A percentile compares a stretch with the other conserved stretches of the same genome.
Conservation (phyloP, 345 rosid species). For the Melastoma malabathricum region DNA sequence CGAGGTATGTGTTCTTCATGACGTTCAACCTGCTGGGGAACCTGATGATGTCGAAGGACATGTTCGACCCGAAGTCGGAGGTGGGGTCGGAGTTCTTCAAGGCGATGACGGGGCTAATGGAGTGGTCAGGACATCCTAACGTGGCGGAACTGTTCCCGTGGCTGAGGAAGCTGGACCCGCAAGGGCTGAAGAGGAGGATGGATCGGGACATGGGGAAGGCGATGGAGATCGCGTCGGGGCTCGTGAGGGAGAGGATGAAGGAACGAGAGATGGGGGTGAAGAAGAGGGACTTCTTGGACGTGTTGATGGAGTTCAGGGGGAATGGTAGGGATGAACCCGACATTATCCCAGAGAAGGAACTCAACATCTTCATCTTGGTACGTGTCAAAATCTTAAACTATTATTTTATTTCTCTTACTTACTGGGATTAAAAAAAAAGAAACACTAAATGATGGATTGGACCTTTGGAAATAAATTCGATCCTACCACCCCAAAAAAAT, state of each 20-base stretch:
- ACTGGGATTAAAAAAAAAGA: too few relatives aligned
- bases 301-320: conserved; percentile 38
- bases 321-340: conserved; percentile 32
- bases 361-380: conserved; percentile 37
- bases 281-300: conserved; percentile 31
- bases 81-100: conserved; percentile 18
- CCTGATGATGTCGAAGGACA: conserved; percentile 40
- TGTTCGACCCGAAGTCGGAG: conserved; percentile 26
- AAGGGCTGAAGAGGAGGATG: conserved; percentile 36
- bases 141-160: conserved; percentile 32
- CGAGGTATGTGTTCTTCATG: conserved; percentile 24
- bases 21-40: conserved; percentile 39
- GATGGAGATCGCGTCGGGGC: conserved; percentile 22
- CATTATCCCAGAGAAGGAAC: conserved; percentile 18
- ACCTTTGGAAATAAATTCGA: too few relatives aligned
- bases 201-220: conserved; percentile 37
- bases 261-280: conserved; percentile 5
- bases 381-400: neutral
- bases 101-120: conserved; percentile 21
- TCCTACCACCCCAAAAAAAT: too few relatives aligned
- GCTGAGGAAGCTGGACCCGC: conserved; percentile 36
- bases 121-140: conserved; percentile 25
- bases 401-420: neutral
- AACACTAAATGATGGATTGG: too few relatives aligned
- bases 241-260: conserved; percentile 27